phyloP scores from a whole-genome alignment of 768 basidiomycete species.

The Mycena filopes region DNA sequence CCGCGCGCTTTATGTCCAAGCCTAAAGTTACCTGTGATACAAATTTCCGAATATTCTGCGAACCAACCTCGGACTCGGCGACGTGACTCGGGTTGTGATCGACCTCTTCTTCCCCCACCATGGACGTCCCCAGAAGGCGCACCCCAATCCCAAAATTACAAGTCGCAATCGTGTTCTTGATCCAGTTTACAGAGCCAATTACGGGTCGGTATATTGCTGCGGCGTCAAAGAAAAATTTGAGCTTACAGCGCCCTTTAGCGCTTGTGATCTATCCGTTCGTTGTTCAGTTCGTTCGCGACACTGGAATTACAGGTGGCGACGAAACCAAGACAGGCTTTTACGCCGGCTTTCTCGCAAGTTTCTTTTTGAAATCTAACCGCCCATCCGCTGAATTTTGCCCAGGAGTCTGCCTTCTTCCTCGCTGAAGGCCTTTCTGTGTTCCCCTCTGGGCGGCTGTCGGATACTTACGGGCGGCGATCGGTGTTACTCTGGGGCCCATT shows the following conservation, averaged over 20 bases:
- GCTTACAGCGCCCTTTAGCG: not conserved
- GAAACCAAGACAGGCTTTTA: slow-evolving; percentile 22
- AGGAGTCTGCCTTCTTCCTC: slow-evolving; percentile 52
- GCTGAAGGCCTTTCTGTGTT: slow-evolving; percentile 46
- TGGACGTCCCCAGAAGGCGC: not conserved
- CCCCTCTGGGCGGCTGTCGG: slow-evolving; percentile 49
- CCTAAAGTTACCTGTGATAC: no score
- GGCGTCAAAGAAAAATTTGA: no score
- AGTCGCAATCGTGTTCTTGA: slow-evolving; percentile 9
- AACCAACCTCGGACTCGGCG: no score
- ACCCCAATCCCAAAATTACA: slow-evolving; percentile 24
- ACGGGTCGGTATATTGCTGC: slow-evolving; percentile 22
- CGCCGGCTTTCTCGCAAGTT: slow-evolving; percentile 19
- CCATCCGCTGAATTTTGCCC: not conserved
- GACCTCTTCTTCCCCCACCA: no score
- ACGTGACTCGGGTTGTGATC: no score
- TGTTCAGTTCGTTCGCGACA: slow-evolving; percentile 12
- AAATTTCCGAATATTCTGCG: no score
- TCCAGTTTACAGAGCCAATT: slow-evolving; percentile 24
- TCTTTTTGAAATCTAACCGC: not conserved
- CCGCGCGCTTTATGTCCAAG: no score
- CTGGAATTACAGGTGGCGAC: slow-evolving; percentile 22
- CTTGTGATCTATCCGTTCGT: slow-evolving; percentile 26
- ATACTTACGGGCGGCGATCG: slow-evolving; percentile 47
- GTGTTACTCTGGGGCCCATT: slow-evolving; percentile 47